A percentile compares a stretch with the other conserved stretches of the same genome.
These are phyloP conservation scores for Candida methanosorbosa DNA, from an alignment of 805 yeast species.

Conservation along the genomic window DNA sequence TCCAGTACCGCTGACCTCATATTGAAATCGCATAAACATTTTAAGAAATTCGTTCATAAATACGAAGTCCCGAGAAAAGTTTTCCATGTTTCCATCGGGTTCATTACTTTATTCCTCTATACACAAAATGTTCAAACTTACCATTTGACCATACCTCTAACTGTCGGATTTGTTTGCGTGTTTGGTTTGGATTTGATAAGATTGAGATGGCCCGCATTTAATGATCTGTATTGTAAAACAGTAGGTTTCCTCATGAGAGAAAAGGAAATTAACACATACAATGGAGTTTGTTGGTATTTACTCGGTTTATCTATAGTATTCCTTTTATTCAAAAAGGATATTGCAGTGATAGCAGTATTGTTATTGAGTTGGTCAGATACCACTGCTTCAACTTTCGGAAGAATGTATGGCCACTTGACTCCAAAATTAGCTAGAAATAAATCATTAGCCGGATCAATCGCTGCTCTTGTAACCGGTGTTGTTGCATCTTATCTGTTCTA, in stretches of 20 bases:
- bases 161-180: slow-evolving; percentile 45
- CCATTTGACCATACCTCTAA: slow-evolving; percentile 53
- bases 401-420: slow-evolving; percentile 76
- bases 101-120: slow-evolving; percentile 68
- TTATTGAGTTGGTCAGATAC: slow-evolving; percentile 96
- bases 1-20: slow-evolving; percentile 14
- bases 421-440: slow-evolving; percentile 69
- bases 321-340: slow-evolving; percentile 66
- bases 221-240: slow-evolving; percentile 51
- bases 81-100: slow-evolving; percentile 85
- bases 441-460: slow-evolving; percentile 84
- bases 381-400: slow-evolving; percentile 90
- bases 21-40: slow-evolving; percentile 19
- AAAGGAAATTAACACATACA: slow-evolving; percentile 59
- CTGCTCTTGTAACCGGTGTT: slow-evolving; percentile 73
- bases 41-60: slow-evolving; percentile 30
- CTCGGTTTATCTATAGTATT: slow-evolving; percentile 73
- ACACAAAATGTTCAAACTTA: slow-evolving; percentile 46
- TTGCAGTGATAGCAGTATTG: slow-evolving; percentile 65
- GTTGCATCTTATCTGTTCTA: slow-evolving; percentile 60
- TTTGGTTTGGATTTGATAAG: slow-evolving; percentile 62
- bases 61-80: slow-evolving; percentile 87
- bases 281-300: slow-evolving; percentile 86
- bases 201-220: slow-evolving; percentile 51
- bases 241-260: slow-evolving; percentile 85